Percentiles rank a stretch among this genome's conserved stretches.
phyloP scores from a whole-genome alignment of 2,329 filamentous ascomycete genomes.

The Trematosphaeria pertusa region DNA sequence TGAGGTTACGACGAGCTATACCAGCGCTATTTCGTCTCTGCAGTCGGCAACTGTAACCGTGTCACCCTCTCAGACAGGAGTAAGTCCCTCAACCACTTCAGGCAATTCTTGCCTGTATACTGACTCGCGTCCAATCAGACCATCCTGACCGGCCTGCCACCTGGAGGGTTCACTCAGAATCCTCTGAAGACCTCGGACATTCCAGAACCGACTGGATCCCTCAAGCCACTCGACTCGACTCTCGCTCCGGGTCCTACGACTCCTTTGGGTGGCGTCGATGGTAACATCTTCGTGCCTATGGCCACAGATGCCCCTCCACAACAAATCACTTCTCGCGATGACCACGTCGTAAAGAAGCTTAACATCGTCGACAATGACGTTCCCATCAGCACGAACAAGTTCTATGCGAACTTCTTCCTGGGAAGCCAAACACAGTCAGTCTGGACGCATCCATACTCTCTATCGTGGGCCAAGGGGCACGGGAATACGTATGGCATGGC shows the following conservation, averaged over 20 bases:
- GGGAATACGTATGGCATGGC: conserved; percentile 77
- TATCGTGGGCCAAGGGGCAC: conserved; percentile 56
- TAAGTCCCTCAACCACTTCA: conserved; percentile 17
- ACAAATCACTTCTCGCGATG: conserved; percentile 44
- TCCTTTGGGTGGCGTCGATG: conserved; percentile 20
- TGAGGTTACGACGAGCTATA: conserved; percentile 41
- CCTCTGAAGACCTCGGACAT: conserved; percentile 29
- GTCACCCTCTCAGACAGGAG: conserved; percentile 35
- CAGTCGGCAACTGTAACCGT: conserved; percentile 36
- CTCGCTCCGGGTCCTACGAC: conserved; percentile 36
- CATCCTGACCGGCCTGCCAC: conserved; percentile 40
- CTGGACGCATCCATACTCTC: conserved; percentile 72
- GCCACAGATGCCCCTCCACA: conserved; percentile 48
- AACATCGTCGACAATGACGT: conserved; percentile 47
- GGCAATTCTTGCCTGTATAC: neutral
- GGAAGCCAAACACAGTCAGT: conserved; percentile 71
- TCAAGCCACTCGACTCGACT: conserved; percentile 37
- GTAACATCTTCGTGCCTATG: conserved; percentile 52
- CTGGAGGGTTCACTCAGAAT: conserved; percentile 34
- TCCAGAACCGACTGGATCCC: conserved; percentile 26
- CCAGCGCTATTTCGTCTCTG: conserved; percentile 30
- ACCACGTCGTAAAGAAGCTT: conserved; percentile 51
- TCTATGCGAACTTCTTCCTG: conserved; percentile 77
- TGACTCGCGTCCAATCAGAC: conserved; percentile 25
- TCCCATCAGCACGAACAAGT: conserved; percentile 76